Percentiles rank a stretch among this genome's conserved stretches.
phyloP scores from a whole-genome alignment of 768 basidiomycete species.

The Botryobasidium botryosum region DNA sequence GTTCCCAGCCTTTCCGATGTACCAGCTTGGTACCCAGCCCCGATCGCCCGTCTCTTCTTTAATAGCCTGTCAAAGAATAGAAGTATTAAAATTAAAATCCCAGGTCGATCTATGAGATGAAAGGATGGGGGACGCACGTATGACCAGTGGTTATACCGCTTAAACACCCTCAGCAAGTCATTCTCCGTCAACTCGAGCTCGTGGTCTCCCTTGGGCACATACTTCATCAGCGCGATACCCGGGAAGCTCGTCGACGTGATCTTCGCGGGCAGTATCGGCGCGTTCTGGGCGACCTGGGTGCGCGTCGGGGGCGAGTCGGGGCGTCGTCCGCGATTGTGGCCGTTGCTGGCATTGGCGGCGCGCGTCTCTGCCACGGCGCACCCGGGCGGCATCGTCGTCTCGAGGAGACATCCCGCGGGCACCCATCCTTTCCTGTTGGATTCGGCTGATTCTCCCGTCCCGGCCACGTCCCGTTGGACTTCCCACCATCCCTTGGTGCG shows the following conservation, averaged over 20 bases:
- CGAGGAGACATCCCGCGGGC: slow-evolving; percentile 89
- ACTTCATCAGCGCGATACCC: slow-evolving; percentile 92
- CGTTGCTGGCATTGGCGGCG: not conserved
- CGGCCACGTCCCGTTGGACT: slow-evolving; percentile 84
- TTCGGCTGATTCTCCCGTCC: slow-evolving; percentile 64
- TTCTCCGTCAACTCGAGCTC: slow-evolving; percentile 83
- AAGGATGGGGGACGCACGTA: slow-evolving; percentile 40
- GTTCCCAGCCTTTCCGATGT: slow-evolving; percentile 85
- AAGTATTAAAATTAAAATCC: slow-evolving; percentile 11
- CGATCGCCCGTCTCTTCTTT: slow-evolving; percentile 86
- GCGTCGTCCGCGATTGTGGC: slow-evolving; percentile 37
- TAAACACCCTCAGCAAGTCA: slow-evolving; percentile 81
- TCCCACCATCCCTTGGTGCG: slow-evolving; percentile 99
- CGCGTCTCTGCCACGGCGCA: slow-evolving; percentile 65
- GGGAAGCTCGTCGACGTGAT: slow-evolving; percentile 98
- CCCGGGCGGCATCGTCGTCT: slow-evolving; percentile 82
- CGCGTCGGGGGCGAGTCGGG: slow-evolving; percentile 21
- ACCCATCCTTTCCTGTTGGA: slow-evolving; percentile 87
- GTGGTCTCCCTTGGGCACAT: slow-evolving; percentile 82
- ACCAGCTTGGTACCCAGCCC: slow-evolving; percentile 96
- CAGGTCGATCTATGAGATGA: slow-evolving; percentile 3
- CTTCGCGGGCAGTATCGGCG: slow-evolving; percentile 73
- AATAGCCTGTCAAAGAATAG: slow-evolving; percentile 42
- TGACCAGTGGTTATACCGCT: slow-evolving; percentile 97
- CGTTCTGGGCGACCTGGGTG: slow-evolving; percentile 31